Base-by-base conservation (phyloP, 2,329 filamentous ascomycete species). In the Clarireedia homoeocarpa region DNA sequence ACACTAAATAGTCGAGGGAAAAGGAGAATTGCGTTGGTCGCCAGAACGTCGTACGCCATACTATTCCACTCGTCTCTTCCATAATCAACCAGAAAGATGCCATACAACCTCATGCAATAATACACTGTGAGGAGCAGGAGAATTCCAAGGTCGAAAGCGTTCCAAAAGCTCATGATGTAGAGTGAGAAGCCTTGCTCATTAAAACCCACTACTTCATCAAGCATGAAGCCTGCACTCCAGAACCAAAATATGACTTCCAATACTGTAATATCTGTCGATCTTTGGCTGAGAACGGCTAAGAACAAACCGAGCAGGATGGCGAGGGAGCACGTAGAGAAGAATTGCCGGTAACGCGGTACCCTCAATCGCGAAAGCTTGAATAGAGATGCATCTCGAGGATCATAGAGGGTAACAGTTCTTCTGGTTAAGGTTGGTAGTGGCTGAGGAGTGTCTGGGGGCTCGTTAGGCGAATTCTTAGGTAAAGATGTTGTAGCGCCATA, bases 111-210 rank as follows among this genome's bases (percentile, higher is more conserved):
- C 74, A 96, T 84, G 65, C 88, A 88, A 70, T 96, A 95, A 74
- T 96, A 96, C 55, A 89, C 81, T 65, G 95, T 84, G 64, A 96
- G 83, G 59, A 96, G 76, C 24, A 95, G 74, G 52, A 96, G 74
- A 53, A 96, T 96, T 7, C 91, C 91, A 39, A 96, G 76, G 68
- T 96, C 92, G 70, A 96, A 96, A 39, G 91, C 83, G 70, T 96
- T 96, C 92, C 92, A 96, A 70, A 96, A 94, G 70, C 90, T 95
- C 84, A 96, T 92, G 66, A 96, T 89, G 72, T 96, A 97, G 30
- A 97, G 81, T 39, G 91, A 91, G 70, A 96, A 96, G 2, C 92
- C 92, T 72, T 96, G 91, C 71, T 97, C 92, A 63, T 91, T 96
- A 76, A 96, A 96, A 10, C 91, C 91, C 17, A 96, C 91, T 23